Evolutionary conservation across 2,329 filamentous ascomycete genomes (phyloP), one percentile per base, ranked within the genome.

Genomic region (Cladophialophora carrionii): DNA sequence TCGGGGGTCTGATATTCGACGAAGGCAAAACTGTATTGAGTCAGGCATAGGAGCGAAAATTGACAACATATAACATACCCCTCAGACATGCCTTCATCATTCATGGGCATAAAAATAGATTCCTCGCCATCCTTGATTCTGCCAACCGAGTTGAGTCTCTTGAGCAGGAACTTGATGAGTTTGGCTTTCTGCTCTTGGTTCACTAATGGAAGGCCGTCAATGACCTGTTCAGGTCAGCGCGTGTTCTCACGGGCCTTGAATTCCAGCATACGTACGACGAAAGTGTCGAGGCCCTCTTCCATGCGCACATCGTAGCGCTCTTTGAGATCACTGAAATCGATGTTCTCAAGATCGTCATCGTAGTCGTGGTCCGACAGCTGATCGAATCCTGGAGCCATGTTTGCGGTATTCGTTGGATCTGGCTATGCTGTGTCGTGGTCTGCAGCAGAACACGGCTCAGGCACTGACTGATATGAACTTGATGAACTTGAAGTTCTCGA

Each of bases 221-320:
- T 87, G 68, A 98, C 93, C 68, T 70, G 55, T 46, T 26, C 17
- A 3, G 24, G n/a, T 70, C 55, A 70, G 66, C 34, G 56, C 6
- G n/a, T 12, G 6, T 26, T 26, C 22, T n/a, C 17, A 22, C 2
- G 4, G 20, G 2, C 17, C 12, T 26, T 22, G 48, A 5, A 5
- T 43, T 17, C 17, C 17, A 29, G 43, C 6, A 37, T 29, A 68
- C 68, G 26, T 69, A 70, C 70, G 71, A 99, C 90, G 76, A 99
- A 99, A 70, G 92, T 90, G 78, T 99, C 95, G 74, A 97, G 90
- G 65, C 95, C 95, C 79, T 96, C 91, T 78, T 99, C 95, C 71
- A 98, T 85, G 77, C 94, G 91, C 69, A 98, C 93, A 81, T 98
- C 92, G 78, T 93, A 97, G 80, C 96, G 92, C 78, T 96, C 93